Evolutionary conservation across 495 filamentous ascomycete species (phyloP).

Genomic region (Penicillium turbatum): DNA sequence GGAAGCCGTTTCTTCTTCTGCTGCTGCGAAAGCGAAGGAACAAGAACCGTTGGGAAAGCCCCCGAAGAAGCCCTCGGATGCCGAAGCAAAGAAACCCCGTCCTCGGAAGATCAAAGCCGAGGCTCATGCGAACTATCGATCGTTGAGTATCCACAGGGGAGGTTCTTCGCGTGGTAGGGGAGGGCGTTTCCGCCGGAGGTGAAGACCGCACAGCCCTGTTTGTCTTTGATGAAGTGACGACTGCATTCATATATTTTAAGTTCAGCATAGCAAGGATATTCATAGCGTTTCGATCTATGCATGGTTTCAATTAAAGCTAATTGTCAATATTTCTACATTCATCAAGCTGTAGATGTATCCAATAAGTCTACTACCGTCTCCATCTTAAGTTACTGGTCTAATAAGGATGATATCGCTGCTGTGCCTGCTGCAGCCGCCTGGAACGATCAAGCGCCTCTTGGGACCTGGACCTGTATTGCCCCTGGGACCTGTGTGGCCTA

Average conservation of each 20-base stretch:
- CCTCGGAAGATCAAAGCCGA: constrained; percentile 65
- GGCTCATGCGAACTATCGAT: constrained; percentile 78
- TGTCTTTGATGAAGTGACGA: constrained; percentile 32
- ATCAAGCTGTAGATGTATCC: not conserved
- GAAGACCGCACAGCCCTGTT: constrained; percentile 3
- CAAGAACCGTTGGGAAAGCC: constrained; percentile 29
- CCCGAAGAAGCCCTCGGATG: constrained; percentile 22
- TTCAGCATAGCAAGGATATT: constrained; percentile 17
- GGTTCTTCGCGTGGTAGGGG: constrained; percentile 35
- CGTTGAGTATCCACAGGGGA: constrained; percentile 67
- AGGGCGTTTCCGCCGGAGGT: constrained; percentile 47
- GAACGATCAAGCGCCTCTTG: constrained; percentile 21
- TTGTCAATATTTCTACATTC: not conserved
- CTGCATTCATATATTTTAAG: constrained; percentile 16
- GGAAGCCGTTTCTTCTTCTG: constrained; percentile 34
- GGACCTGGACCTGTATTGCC: constrained; percentile 12
- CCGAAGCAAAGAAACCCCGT: constrained; percentile 50
- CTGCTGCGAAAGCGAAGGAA: constrained; percentile 23
- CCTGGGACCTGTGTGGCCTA: not conserved
- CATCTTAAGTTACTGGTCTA: constrained; percentile 10
- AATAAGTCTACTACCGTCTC: not conserved
- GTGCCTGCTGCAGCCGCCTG: constrained; percentile 28
- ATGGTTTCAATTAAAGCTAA: not conserved
- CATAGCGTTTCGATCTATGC: not conserved
- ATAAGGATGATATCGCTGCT: constrained; percentile 41